Evolutionary conservation across 2,329 filamentous ascomycete species (phyloP), one percentile per base, ranked within the genome.

Genomic region (Hymenoscyphus occultus): DNA sequence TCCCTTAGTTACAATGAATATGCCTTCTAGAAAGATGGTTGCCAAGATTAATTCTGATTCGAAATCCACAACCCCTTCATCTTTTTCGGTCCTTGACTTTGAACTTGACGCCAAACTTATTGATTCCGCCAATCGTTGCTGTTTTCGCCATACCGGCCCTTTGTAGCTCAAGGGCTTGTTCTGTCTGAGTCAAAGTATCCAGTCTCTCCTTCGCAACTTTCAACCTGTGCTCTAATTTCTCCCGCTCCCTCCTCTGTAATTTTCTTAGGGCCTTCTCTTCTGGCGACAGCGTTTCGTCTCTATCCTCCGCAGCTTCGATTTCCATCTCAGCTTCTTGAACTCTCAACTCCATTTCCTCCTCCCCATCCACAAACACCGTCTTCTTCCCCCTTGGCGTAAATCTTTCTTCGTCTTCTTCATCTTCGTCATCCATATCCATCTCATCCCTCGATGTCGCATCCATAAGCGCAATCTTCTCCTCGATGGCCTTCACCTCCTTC

Each of bases 81-180:
- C 84, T 80, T 80, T 89, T 89, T 68, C 86, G 81, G 75, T 85
- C 81, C 68, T 84, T 82, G 63, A 88, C 81, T 79, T 86, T 87
- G 68, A 87, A 82, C 78, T 86, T 88, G 76, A 83, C 83, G 31
- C 86, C 86, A 48, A 80, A 79, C 74, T 85, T 86, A 35, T 83
- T 87, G n/a, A 80, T 72, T 14, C 85, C 84, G 45, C 84, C 84
- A 5, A 83, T 81, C 1, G 86, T 88, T 9, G 83, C 79, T 69
- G 85, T 87, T 79, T 89, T 89, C 42, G 84, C 85, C 86, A 88
- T 89, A 74, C 83, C 84, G 19, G 85, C 83, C 65, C 83, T 80
- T 75, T 88, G 85, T 63, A 86, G 66, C 67, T 86, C 85, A 32
- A 89, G 78, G 70, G 82, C 78, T 48, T 80, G 76, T 76, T 89